Percentiles rank a stretch among this genome's conserved stretches.
Evolutionary conservation across 176 grass and related monocot species (phyloP).

Genomic region (Eleusine coracana): DNA sequence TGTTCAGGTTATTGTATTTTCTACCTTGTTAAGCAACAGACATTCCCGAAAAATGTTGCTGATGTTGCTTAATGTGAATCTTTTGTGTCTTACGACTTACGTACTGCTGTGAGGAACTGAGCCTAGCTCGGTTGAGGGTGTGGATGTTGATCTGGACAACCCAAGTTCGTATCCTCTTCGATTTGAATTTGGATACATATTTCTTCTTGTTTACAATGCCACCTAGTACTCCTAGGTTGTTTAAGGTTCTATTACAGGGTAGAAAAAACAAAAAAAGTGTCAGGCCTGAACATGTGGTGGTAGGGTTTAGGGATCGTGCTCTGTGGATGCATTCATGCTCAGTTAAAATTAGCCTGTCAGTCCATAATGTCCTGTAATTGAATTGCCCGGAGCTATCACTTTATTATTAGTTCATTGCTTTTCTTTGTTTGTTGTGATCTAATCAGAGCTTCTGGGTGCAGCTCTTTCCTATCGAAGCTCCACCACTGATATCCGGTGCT

Average conservation of each 20-base stretch:
- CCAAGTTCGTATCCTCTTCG: not conserved
- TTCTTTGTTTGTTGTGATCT: conserved; percentile 24
- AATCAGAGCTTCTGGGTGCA: conserved; percentile 63
- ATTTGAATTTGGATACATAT: not conserved
- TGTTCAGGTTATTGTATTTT: conserved; percentile 74
- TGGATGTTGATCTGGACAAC: not conserved
- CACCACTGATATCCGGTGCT: conserved; percentile 70
- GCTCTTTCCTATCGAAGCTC: conserved; percentile 84
- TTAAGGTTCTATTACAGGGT: not conserved
- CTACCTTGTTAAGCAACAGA: conserved; percentile 4
- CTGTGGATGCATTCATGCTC: conserved; percentile 26
- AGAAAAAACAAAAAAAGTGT: conserved; percentile 13
- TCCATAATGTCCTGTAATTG: conserved; percentile 4
- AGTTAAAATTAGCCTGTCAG: conserved; percentile 21
- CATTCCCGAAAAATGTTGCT: conserved; percentile 18
- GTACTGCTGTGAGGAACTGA: not conserved
- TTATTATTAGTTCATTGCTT: not conserved
- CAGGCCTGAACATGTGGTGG: conserved; percentile 8
- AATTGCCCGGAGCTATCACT: not conserved
- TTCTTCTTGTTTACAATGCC: not conserved
- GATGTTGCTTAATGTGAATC: conserved; percentile 30
- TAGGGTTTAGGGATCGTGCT: conserved; percentile 7
- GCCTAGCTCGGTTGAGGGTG: not conserved
- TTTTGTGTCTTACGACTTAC: not conserved
- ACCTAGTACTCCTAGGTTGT: not conserved